Conservation (phyloP, 1,284 basidiomycete species). For the Cutaneotrichosporon cyanovorans region DNA sequence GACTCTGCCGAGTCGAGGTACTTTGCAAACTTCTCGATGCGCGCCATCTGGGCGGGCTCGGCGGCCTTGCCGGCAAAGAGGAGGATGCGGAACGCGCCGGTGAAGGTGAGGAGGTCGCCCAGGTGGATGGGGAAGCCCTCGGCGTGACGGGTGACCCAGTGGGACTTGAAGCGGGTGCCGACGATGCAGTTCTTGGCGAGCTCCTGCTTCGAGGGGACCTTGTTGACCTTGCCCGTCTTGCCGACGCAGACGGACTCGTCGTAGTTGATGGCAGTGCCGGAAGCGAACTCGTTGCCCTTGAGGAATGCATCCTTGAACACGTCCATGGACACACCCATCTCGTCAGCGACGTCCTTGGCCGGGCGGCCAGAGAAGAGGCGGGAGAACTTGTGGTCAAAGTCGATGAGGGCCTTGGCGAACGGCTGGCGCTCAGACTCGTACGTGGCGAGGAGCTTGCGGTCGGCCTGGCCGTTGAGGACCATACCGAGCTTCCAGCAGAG, state of each 20-base stretch:
- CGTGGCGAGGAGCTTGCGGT: conserved; percentile 44
- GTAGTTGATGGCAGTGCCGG: conserved; percentile 18
- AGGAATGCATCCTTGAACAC: conserved; percentile 18
- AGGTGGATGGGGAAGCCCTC: conserved; percentile 16
- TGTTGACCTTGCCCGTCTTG: conserved; percentile 7
- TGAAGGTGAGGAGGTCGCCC: conserved; percentile 26
- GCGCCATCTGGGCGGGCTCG: conserved; percentile 15
- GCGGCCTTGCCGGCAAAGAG: conserved; percentile 27
- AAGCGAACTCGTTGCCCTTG: conserved; percentile 15
- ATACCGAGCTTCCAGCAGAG: conserved; percentile 52
- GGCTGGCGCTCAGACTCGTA: conserved; percentile 48
- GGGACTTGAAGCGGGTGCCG: conserved; percentile 16
- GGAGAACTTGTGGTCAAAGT: conserved; percentile 33
- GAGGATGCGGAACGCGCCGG: conserved; percentile 26
- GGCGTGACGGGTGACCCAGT: conserved; percentile 12
- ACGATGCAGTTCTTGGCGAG: conserved; percentile 12
- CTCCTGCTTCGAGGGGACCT: conserved; percentile 4
- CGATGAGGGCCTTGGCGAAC: conserved; percentile 30
- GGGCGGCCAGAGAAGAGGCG: conserved; percentile 27
- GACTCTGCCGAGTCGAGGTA: conserved; percentile 12
- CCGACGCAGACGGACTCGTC: conserved; percentile 6
- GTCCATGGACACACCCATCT: conserved; percentile 18
- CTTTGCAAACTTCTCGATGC: conserved; percentile 13
- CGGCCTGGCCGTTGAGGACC: conserved; percentile 44
- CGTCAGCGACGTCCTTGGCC: conserved; percentile 17